Base-by-base conservation (phyloP, 768 basidiomycete species). In the Kwoniella newhampshirensis region DNA sequence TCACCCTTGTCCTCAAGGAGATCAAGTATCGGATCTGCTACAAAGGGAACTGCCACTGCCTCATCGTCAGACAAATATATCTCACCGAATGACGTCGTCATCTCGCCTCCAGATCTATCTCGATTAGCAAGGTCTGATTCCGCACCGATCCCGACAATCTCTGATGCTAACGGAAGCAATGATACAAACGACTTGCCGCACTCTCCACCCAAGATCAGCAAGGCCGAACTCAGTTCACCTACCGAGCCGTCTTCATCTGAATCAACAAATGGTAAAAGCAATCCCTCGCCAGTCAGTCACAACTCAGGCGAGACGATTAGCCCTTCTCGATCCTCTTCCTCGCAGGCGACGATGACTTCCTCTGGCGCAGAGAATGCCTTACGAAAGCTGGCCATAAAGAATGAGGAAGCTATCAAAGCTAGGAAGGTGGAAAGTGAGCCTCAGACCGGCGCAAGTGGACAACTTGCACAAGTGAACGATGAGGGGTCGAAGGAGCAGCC, bases 351-450 rank as follows among this genome's bases (percentile, higher is more conserved):
- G n/a, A n/a, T n/a, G n/a, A n/a, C n/a, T n/a, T n/a, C n/a, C n/a
- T 63, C 65, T 25, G 42, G 13, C 9, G 66, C 66, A 7, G 66
- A 67, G 42, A 36, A 55, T 42, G 58, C 66, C 8, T 32, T 67
- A 41, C 52, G 66, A 37, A 46, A 46, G n/a, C 18, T 67, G 11
- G 59, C 56, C 7, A 28, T 42, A 26, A 57, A 51, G 37, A 59
- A 67, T 21, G 54, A 54, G 9, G 48, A 44, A 17, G n/a, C 32
- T 42, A 21, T 32, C 32, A 32, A 32, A 13, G 32, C 32, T 6
- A 32, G 32, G 32, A 32, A 32, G 32, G 32, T 13, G 6, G 32
- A 32, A 6, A 32, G 7, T 6, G 13, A 32, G 13, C 13, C 32
- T 32, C 32, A 32, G 32, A 32, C 32, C 7, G 32, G 32, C 32